Base-by-base conservation (phyloP, 2,329 filamentous ascomycete species). In the Alternaria gansuensis region DNA sequence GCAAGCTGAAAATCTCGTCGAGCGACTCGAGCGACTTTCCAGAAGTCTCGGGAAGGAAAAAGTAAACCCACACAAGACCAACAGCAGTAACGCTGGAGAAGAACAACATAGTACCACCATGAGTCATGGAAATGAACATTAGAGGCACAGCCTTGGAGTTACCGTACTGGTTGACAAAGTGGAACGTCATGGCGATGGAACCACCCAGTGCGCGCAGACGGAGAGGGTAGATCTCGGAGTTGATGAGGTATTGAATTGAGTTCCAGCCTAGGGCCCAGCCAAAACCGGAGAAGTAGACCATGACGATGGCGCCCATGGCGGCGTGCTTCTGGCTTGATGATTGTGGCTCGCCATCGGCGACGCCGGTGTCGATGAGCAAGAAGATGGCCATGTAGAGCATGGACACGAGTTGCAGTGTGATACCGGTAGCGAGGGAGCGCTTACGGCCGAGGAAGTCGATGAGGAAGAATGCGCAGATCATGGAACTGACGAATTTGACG, bases 391-490 rank as follows among this genome's bases (percentile, higher is more conserved):
- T 81, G 71, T 85, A 86, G 2, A 84, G 71, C 80, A 85, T 84
- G n/a, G 81, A 73, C 10, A 84, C n/a, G 1, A 80, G 70, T 57
- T 84, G 82, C 7, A 82, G 73, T 37, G 65, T 73, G 36, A 84
- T 83, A 8, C 83, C 83, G n/a, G 78, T 76, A 40, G 78, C 75
- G 6, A 85, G 76, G 0, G 82, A 77, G 13, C 82, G 76, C 77
- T 92, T 93, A 58, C 91, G 88, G 4, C 91, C 91, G 64, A 93
- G 88, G 53, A 90, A 87, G 67, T 93, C 91, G 63, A 93, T 90
- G 8, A 93, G 83, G 83, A 93, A 92, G 51, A 93, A 82, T 0
- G 90, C 90, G 73, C 90, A 93, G 37, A 86, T 65, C 31, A 93
- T 73, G 13, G 89, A 86, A 0, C 88, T 84, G 6, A 85, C 73